phyloP scores from a whole-genome alignment of 169 alveolate species.

The Besnoitia besnoiti region DNA sequence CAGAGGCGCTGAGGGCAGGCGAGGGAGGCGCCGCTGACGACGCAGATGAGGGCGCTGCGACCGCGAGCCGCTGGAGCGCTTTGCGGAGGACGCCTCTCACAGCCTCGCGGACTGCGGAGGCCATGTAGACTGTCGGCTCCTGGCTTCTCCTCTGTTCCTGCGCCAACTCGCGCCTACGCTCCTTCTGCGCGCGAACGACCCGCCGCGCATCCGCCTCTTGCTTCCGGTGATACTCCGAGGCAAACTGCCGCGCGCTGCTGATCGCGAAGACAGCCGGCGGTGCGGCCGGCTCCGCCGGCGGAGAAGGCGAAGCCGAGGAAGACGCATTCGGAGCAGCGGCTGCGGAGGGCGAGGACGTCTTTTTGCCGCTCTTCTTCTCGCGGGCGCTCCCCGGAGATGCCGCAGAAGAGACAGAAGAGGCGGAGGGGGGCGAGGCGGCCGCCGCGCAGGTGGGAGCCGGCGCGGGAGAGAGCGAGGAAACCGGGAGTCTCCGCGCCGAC shows the following conservation, averaged over 20 bases:
- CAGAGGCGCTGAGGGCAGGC: not conserved
- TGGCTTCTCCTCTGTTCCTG: slow-evolving; percentile 31
- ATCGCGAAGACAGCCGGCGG: not conserved
- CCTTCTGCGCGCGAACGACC: not conserved
- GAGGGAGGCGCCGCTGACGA: not conserved
- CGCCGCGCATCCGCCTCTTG: slow-evolving; percentile 42
- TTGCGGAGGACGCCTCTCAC: not conserved
- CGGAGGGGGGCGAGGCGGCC: not conserved
- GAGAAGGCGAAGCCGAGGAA: not conserved
- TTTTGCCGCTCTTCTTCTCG: not conserved
- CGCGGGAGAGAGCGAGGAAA: not conserved
- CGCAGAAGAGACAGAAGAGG: not conserved
- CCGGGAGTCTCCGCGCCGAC: not conserved
- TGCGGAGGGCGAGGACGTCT: not conserved
- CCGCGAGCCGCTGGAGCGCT: not conserved
- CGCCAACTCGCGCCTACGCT: slow-evolving; percentile 29
- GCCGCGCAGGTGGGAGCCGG: not conserved
- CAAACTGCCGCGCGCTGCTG: slow-evolving; percentile 49
- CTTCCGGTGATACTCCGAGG: slow-evolving; percentile 54
- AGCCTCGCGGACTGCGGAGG: slow-evolving; percentile 31
- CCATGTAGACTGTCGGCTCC: slow-evolving; percentile 57
- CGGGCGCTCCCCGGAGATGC: not conserved
- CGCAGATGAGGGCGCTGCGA: not conserved
- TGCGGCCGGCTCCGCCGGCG: too few species aligned
- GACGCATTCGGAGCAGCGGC: slow-evolving; percentile 9